phyloP scores from a whole-genome alignment of 2,329 filamentous ascomycete genomes.

The Alternaria sp. region DNA sequence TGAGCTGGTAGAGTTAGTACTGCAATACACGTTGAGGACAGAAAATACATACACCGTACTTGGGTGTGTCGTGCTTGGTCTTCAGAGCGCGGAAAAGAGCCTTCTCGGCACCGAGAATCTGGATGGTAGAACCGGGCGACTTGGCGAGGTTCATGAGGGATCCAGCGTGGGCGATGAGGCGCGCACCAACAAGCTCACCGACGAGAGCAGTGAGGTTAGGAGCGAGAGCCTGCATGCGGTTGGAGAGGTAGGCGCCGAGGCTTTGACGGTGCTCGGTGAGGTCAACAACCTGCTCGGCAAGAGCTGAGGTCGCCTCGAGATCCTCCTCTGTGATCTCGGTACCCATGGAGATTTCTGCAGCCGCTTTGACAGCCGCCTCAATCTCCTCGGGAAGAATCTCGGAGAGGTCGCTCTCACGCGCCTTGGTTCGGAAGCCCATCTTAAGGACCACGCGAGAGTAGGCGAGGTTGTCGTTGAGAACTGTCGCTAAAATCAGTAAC shows the following conservation, averaged over 20 bases:
- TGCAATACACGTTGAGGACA: conserved; percentile 71
- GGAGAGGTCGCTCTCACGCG: conserved; percentile 75
- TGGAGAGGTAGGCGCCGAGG: conserved; percentile 86
- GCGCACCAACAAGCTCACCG: conserved; percentile 90
- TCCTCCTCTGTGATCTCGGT: conserved; percentile 95
- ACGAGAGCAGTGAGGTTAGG: conserved; percentile 94
- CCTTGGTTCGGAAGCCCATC: conserved; percentile 87
- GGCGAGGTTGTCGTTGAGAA: conserved; percentile 72
- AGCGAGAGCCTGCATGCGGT: conserved; percentile 95
- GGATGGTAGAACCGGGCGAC: conserved; percentile 91
- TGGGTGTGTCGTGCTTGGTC: conserved; percentile 98
- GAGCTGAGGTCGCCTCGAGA: conserved; percentile 86
- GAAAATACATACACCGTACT: conserved; percentile 70
- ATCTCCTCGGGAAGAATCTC: conserved; percentile 90
- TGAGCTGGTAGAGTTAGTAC: conserved; percentile 58
- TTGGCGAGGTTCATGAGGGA: conserved; percentile 95
- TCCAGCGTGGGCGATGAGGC: conserved; percentile 92
- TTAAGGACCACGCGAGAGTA: conserved; percentile 87
- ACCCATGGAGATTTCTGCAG: conserved; percentile 97
- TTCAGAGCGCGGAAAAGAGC: conserved; percentile 97
- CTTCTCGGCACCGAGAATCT: conserved; percentile 98
- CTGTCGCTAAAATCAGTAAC: neutral
- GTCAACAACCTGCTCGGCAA: conserved; percentile 91
- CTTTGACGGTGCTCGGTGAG: conserved; percentile 83
- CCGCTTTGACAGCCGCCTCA: conserved; percentile 87